Conservation (phyloP, 139 green algal genomes). For the Mesostigma viride region DNA sequence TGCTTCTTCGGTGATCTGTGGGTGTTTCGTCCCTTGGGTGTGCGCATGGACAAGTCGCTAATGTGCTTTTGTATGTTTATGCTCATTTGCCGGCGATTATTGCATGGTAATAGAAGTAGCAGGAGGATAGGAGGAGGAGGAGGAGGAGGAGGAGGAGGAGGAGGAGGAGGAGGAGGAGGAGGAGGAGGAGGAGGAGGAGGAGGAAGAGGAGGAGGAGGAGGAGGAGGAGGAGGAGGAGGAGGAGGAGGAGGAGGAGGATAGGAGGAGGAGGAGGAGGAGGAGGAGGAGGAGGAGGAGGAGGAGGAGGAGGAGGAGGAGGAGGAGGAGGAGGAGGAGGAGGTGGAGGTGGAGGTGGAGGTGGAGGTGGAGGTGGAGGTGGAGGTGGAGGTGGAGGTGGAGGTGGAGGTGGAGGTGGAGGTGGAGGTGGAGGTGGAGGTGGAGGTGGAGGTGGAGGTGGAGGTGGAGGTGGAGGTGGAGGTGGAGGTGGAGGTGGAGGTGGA, state of each 20-base stretch:
- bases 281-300: too few species aligned
- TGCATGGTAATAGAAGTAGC: too few species aligned
- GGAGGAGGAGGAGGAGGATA: slow-evolving; percentile 1
- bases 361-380: neutral
- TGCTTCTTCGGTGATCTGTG: too few species aligned
- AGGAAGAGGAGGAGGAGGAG: slow-evolving; percentile 3
- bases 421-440: slow-evolving; percentile 7
- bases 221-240: neutral
- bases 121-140: too few species aligned
- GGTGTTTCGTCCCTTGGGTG: too few species aligned
- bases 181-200: neutral
- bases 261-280: too few species aligned
- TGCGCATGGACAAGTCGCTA: too few species aligned
- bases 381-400: neutral
- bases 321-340: too few species aligned
- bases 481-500: neutral
- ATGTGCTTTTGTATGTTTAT: too few species aligned
- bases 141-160: neutral
- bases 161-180: neutral
- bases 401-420: neutral
- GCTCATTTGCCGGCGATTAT: neutral
- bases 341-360: slow-evolving; percentile 16
- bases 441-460: neutral
- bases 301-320: too few species aligned
- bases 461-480: neutral